These are phyloP conservation scores for Pythium sp. DNA, from an alignment of 352 stramenopile species.

Conservation along the genomic window DNA sequence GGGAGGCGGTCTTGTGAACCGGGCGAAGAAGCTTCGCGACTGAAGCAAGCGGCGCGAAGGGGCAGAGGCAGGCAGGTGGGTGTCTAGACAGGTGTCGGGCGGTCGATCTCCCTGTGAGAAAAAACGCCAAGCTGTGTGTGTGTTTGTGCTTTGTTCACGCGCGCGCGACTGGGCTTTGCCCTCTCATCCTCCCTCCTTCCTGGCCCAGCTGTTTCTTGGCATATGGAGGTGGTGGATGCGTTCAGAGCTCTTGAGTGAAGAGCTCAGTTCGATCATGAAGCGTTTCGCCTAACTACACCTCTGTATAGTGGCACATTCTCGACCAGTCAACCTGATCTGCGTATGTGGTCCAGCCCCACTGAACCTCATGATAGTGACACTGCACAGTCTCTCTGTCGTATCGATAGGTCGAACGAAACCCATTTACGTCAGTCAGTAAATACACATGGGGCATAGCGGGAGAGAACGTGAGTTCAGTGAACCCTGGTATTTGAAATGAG, in stretches of 20 bases:
- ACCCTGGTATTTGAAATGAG: not conserved
- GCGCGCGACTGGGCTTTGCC: not conserved
- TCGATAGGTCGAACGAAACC: not conserved
- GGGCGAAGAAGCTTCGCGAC: constrained; percentile 8
- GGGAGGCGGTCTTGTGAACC: not conserved
- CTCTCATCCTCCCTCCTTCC: not conserved
- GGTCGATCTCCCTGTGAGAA: not conserved
- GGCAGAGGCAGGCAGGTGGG: not conserved
- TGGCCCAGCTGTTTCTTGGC: constrained; percentile 10
- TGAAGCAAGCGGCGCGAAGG: constrained; percentile 2
- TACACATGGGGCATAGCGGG: not conserved
- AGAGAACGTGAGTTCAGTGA: constrained; percentile 8
- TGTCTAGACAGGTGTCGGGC: not conserved
- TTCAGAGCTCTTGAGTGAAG: constrained; percentile 1
- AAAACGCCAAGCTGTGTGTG: not conserved
- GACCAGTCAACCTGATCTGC: not conserved
- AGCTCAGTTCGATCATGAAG: constrained; percentile 12
- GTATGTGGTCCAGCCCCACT: not conserved
- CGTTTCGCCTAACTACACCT: constrained; percentile 8
- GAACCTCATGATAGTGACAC: not conserved
- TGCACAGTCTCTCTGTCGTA: not conserved
- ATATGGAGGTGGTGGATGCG: constrained; percentile 1
- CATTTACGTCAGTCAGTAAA: not conserved
- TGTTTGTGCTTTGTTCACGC: not conserved
- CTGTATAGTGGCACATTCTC: not conserved